These are phyloP conservation scores for Leccinum boreale DNA, from an alignment of 768 basidiomycete species.

Conservation along the genomic window DNA sequence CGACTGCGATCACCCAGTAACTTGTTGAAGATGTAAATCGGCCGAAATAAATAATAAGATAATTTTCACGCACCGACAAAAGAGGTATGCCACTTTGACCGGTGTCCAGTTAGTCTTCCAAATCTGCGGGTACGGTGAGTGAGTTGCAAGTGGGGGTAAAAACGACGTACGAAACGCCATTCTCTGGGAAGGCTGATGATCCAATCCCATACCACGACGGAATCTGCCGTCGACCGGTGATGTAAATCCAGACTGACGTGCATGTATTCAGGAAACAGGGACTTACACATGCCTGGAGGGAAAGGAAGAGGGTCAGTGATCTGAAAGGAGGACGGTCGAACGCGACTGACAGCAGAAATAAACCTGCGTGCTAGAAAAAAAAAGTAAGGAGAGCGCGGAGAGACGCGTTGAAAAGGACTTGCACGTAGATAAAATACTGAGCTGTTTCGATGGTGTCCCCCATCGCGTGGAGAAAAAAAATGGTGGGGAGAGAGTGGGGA, in stretches of 20 bases:
- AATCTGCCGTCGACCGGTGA: conserved; percentile 45
- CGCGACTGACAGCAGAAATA: conserved; percentile 78
- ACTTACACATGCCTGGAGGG: conserved; percentile 66
- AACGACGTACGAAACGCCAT: conserved; percentile 62
- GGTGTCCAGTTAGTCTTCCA: conserved; percentile 86
- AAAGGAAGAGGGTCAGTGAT: conserved; percentile 30
- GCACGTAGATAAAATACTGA: conserved; percentile 76
- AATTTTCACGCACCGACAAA: conserved; percentile 63
- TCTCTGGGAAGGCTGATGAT: conserved; percentile 73
- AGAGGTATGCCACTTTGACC: conserved; percentile 78
- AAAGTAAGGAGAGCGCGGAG: conserved; percentile 10
- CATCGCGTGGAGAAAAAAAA: conserved; percentile 31
- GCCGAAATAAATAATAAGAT: conserved; percentile 3
- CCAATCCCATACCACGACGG: conserved; percentile 86
- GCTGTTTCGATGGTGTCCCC: conserved; percentile 52
- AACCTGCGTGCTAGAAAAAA: conserved; percentile 51
- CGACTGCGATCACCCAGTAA: conserved; percentile 80
- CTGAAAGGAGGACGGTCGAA: conserved; percentile 14
- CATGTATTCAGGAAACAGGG: conserved; percentile 19
- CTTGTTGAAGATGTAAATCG: conserved; percentile 34
- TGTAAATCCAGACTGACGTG: background rate
- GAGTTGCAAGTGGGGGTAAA: background rate
- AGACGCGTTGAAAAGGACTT: conserved; percentile 20
- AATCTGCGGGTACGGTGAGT: conserved; percentile 41
- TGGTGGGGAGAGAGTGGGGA: conserved; percentile 5